Conservation (phyloP, 768 basidiomycete genomes). For the Chalciporus pseudorubinellus region DNA sequence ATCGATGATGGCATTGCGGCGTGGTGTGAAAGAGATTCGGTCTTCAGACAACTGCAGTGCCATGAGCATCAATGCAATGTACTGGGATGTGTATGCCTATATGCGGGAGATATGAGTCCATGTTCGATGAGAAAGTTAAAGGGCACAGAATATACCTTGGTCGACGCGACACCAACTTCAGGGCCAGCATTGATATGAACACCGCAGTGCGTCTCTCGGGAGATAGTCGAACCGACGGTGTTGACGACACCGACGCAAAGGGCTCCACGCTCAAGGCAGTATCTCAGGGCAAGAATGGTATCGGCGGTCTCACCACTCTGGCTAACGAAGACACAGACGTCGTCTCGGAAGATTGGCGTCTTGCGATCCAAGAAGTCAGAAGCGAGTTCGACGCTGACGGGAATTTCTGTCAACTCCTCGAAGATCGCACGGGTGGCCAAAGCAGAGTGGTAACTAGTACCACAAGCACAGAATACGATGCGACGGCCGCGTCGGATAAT, state of each 20-base stretch:
- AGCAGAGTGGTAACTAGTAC: conserved; percentile 97
- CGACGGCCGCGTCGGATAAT: conserved; percentile 94
- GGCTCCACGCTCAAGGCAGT: conserved; percentile 95
- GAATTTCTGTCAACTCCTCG: conserved; percentile 98
- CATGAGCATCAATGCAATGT: conserved; percentile 97
- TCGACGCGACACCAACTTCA: conserved; percentile 98
- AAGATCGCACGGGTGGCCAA: conserved; percentile 96
- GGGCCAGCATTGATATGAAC: conserved; percentile 99
- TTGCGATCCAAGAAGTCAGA: conserved; percentile 98
- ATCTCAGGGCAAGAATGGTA: conserved; percentile 92
- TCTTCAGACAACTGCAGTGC: conserved; percentile 98
- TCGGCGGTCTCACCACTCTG: conserved; percentile 99
- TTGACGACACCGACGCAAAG: conserved; percentile 98
- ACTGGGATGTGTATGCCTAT: conserved; percentile 97
- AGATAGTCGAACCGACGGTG: conserved; percentile 96
- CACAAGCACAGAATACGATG: conserved; percentile 97
- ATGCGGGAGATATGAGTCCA: conserved; percentile 2
- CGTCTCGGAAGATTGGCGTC: conserved; percentile 99
- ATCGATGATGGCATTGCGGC: conserved; percentile 90
- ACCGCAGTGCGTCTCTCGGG: conserved; percentile 98
- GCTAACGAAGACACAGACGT: conserved; percentile 92
- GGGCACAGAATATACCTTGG: conserved; percentile 57
- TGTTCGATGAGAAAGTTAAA: not conserved
- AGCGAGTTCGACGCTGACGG: conserved; percentile 94
- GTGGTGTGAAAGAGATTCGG: conserved; percentile 86